Evolutionary conservation across 768 basidiomycete genomes (phyloP), one percentile per base, ranked within the genome.

Genomic region (Suillus alpinus): DNA sequence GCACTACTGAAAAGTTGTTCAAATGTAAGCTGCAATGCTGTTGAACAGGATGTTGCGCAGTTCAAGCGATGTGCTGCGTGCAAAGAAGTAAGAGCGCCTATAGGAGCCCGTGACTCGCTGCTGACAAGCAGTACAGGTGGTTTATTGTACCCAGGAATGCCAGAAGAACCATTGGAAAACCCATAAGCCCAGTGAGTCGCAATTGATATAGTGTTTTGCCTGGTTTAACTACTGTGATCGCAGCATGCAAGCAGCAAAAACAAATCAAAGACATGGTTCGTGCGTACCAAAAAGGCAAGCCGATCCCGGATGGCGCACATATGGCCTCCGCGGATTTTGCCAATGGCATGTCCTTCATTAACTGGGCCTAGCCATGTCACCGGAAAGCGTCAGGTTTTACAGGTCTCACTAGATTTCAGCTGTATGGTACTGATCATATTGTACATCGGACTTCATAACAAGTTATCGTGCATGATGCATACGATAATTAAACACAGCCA

Each of bases 21-120:
- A 7, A 68, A 72, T 18, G 58, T 52, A 6, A 68, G 62, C 3
- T 81, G 80, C 64, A 46, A 43, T 3, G 68, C 66, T 6, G 65
- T 64, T 20, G 80, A 80, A 63, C 70, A 59, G 8, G 62, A 58
- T 12, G 71, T 75, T 6, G 73, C 73, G 16, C 66, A 79, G 62
- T 79, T 75, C 65, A 77, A 80, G 61, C 74, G 76, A 14, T 81
- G 79, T 66, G 63, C 73, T 29, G 74, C 69, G 18, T 80, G 80
- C 62, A 71, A 70, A 23, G 61, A 67, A 59, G 73, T 69, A n/a
- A 50, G 67, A 34, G 34, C 29, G 2, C 4, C 47, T 9, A 39
- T 50, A 41, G 10, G 26, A 23, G 4, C 26, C 32, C 32, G n/a
- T 40, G n/a, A 52, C 7, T 26, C 43, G 36, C 53, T 20, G 13